These are phyloP conservation scores for Hirsutella thompsonii DNA, from an alignment of 2,329 filamentous ascomycete species.

Conservation along the genomic window DNA sequence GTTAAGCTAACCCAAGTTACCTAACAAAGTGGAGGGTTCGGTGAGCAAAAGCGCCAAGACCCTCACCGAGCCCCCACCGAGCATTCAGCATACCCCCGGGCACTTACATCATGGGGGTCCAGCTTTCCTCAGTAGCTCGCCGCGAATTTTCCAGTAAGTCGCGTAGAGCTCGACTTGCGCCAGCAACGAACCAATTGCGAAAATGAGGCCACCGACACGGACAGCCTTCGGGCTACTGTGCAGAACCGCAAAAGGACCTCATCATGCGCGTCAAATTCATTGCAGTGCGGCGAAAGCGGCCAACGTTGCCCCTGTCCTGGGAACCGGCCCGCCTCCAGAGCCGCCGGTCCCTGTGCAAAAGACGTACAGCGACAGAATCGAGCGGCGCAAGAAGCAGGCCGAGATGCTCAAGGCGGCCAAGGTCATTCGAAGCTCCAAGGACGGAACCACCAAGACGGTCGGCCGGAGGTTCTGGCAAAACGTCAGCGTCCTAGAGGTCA, in stretches of 20 bases:
- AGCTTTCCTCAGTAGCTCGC: not conserved
- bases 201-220: conserved; percentile 28
- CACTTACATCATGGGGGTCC: no score
- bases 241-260: conserved; percentile 9
- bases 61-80: no score
- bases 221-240: conserved; percentile 23
- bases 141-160: conserved; percentile 5
- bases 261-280: conserved; percentile 17
- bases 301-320: conserved; percentile 37
- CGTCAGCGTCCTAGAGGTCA: conserved; percentile 54
- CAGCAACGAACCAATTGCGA: conserved; percentile 1
- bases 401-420: conserved; percentile 39
- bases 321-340: conserved; percentile 45
- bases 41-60: no score
- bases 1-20: no score
- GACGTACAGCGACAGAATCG: conserved; percentile 29
- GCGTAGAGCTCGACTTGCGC: not conserved
- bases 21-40: no score
- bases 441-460: conserved; percentile 28
- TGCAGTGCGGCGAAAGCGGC: conserved; percentile 22
- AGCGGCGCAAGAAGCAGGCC: conserved; percentile 39
- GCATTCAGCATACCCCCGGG: no score
- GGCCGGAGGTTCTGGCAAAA: conserved; percentile 83
- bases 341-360: conserved; percentile 33
- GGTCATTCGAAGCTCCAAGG: conserved; percentile 26